Percentiles rank a stretch among this genome's conserved stretches.
Evolutionary conservation across 345 rosid genomes (phyloP).

Genomic region (Euclidium syriacum): DNA sequence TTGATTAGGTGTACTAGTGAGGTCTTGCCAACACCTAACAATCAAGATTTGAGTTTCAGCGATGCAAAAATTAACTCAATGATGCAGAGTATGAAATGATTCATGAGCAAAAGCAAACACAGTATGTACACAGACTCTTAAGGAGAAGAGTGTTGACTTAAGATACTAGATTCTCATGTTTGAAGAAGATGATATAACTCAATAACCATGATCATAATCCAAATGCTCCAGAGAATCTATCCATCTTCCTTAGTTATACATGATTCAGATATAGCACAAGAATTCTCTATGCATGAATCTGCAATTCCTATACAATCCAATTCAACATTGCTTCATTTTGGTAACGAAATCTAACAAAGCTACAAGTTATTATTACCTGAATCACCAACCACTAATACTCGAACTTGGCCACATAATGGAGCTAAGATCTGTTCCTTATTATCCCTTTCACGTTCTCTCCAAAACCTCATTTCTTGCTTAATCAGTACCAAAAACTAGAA

Average conservation of each 20-base stretch:
- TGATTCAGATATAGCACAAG: neutral
- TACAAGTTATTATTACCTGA: constrained; percentile 48
- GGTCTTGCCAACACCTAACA: constrained; percentile 86
- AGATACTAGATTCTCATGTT: neutral
- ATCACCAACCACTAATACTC: constrained; percentile 96
- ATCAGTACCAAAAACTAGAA: neutral
- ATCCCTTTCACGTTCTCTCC: constrained; percentile 94
- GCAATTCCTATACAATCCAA: neutral
- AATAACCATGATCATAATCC: neutral
- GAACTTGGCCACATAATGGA: constrained; percentile 91
- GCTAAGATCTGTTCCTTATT: constrained; percentile 65
- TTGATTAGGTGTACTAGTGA: constrained; percentile 86
- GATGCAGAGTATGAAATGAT: neutral
- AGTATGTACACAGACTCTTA: neutral
- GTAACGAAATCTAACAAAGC: neutral
- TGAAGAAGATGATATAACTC: neutral
- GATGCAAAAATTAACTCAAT: constrained; percentile 7
- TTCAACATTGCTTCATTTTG: no score
- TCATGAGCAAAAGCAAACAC: neutral
- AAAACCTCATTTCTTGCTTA: constrained; percentile 49
- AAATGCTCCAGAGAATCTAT: constrained; percentile 14
- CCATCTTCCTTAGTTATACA: neutral
- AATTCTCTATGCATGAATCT: neutral
- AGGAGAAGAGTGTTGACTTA: neutral
- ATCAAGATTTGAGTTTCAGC: constrained; percentile 11